Base-by-base conservation (phyloP, 2,329 filamentous ascomycete species). In the Rutstroemia sp. region DNA sequence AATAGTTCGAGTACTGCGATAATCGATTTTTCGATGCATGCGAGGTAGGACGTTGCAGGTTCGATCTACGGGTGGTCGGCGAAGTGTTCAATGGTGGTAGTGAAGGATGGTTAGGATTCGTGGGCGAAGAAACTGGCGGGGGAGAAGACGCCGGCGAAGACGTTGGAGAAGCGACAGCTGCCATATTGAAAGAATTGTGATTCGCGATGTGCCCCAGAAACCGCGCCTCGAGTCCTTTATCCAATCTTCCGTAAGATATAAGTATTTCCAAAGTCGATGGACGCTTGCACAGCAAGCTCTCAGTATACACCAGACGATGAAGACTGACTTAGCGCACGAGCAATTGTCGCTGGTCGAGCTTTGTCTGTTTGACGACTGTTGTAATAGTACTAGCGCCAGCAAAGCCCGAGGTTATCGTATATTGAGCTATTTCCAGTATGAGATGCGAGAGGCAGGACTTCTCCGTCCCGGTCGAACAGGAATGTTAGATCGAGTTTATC, bases 1-100 rank as follows among this genome's bases (percentile, higher is more conserved):
- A 92, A 58, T 82, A 75, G 65, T 79, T 84, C 61, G 89, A 94
- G 74, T 92, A 92, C 68, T 89, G 88, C 61, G 91, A 95, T 66
- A 95, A 77, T 56, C 91, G 83, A 69, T 89, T 88, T 73, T 85
- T 92, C 61, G 87, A 86, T 66, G 85, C 88, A 68, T 90, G 88
- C 67, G 88, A 90, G 72, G 82, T 80, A 63, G 88, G 86, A 64
- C 84, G 76, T 65, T 85, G 78, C 58, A 81, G 72, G 66, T 76
- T 80, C 68, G 84, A 77, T 69, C 81, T 79, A 67, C 80, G 83
- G 25, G 60, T 41, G 4, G 63, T 61, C 57, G 80, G 76, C 51
- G 82, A 81, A 54, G 81, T 82, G 63, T 82, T 77, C 60, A 83
- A 69, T 41, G 80, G 80, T 59, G 80, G 76, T 60, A 83, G 60